phyloP scores from a whole-genome alignment of 208 protist genomes.

The Leishmania martiniquensis region DNA sequence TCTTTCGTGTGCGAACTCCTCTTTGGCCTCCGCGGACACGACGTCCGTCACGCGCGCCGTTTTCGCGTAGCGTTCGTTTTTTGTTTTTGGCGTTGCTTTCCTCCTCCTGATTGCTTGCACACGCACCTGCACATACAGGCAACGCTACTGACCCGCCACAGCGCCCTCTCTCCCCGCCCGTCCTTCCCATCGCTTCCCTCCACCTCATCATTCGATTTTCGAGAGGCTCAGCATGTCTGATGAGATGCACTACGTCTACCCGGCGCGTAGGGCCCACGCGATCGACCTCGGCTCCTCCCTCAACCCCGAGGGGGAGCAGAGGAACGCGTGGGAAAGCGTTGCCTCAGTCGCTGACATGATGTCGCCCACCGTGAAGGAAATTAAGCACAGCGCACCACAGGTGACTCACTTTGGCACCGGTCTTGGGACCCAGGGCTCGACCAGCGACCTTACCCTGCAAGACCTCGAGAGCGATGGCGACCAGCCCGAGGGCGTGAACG shows the following conservation, averaged over 20 bases:
- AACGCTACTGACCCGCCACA: neutral
- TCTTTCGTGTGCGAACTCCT: too few species aligned
- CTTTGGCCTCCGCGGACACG: too few species aligned
- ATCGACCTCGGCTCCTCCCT: conserved; percentile 38
- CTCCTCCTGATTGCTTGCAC: too few species aligned
- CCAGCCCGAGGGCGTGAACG: conserved; percentile 35
- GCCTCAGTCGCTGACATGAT: conserved; percentile 12
- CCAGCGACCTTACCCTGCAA: conserved; percentile 12
- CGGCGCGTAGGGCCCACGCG: conserved; percentile 40
- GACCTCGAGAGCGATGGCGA: conserved; percentile 19
- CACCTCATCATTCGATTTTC: neutral
- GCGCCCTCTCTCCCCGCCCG: neutral
- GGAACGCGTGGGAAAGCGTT: conserved; percentile 8
- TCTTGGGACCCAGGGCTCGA: conserved; percentile 21
- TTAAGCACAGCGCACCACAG: conserved; percentile 31
- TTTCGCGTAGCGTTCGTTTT: too few species aligned
- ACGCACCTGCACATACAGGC: too few species aligned
- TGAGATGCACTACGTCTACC: conserved; percentile 28
- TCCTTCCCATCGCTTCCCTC: neutral
- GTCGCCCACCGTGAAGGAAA: conserved; percentile 44
- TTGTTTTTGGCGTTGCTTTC: too few species aligned
- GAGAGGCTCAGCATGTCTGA: conserved; percentile 9
- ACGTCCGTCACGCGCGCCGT: too few species aligned
- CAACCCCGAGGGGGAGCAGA: conserved; percentile 15
- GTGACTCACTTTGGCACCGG: conserved; percentile 66